phyloP scores from a whole-genome alignment of 2,329 filamentous ascomycete species.

The Tolypocladium ophioglossoides region DNA sequence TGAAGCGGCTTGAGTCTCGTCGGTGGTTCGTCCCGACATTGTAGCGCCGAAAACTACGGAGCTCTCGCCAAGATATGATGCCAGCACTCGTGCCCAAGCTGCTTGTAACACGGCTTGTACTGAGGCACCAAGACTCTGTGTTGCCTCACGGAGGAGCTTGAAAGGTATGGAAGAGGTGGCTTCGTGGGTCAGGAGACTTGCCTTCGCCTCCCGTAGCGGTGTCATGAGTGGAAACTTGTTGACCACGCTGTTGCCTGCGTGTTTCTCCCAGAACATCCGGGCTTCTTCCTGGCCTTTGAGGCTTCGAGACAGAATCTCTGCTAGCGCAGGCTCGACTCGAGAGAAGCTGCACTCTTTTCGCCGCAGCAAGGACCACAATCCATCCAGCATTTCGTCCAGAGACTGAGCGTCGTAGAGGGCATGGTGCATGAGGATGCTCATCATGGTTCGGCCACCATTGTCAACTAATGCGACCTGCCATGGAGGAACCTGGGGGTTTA shows the following conservation, averaged over 20 bases:
- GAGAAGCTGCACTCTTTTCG: slow-evolving; percentile 6
- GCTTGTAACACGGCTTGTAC: slow-evolving; percentile 67
- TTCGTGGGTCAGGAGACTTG: slow-evolving; percentile 22
- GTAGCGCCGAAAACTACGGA: slow-evolving; percentile 71
- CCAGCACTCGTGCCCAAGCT: slow-evolving; percentile 66
- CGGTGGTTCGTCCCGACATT: slow-evolving; percentile 60
- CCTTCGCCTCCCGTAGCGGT: slow-evolving; percentile 37
- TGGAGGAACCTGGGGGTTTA: slow-evolving; percentile 40
- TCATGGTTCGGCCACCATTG: slow-evolving; percentile 9
- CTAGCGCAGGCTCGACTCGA: slow-evolving; percentile 24
- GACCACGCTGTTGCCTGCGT: slow-evolving; percentile 41
- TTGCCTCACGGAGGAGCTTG: slow-evolving; percentile 40
- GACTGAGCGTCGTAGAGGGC: slow-evolving; percentile 79
- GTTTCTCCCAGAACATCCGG: slow-evolving; percentile 51
- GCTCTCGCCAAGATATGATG: slow-evolving; percentile 65
- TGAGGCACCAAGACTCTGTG: slow-evolving; percentile 51
- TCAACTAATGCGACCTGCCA: slow-evolving; percentile 51
- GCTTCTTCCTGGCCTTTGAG: slow-evolving; percentile 19
- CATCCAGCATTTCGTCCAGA: slow-evolving; percentile 51
- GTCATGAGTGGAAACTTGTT: slow-evolving; percentile 71
- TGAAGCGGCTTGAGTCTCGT: slow-evolving; percentile 45
- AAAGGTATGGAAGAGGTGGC: slow-evolving; percentile 26
- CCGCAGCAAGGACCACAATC: slow-evolving; percentile 32
- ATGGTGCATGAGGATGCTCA: slow-evolving; percentile 56
- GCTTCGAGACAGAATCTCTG: slow-evolving; percentile 28